phyloP scores from a whole-genome alignment of 1,139 yeast species.

The Casaregolazyma suthepensis region DNA sequence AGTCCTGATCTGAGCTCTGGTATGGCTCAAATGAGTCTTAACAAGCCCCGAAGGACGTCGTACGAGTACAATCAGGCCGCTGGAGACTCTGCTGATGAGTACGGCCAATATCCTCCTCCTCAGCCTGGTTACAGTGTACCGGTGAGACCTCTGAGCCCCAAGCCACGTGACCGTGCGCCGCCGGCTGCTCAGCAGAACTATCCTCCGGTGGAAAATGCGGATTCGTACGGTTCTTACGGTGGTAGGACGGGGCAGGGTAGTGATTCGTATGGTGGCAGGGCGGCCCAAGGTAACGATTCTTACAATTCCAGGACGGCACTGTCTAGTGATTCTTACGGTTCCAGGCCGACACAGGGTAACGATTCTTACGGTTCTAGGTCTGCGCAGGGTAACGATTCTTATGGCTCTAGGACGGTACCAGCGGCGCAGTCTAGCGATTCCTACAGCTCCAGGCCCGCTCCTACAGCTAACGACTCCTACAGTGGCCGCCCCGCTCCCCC shows the following conservation, averaged over 20 bases:
- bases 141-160: slow-evolving; percentile 1
- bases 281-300: background rate
- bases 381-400: background rate
- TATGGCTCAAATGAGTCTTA: background rate
- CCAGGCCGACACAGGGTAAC: background rate
- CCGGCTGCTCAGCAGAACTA: background rate
- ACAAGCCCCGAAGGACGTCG: background rate
- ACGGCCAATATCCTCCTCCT: slow-evolving; percentile 7
- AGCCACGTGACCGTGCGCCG: background rate
- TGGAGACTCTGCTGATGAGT: background rate
- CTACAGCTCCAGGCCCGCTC: slow-evolving; percentile 1
- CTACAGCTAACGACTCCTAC: background rate
- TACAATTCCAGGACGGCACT: too few relatives aligned
- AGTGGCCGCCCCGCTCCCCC: background rate
- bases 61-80: background rate
- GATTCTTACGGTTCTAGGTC: slow-evolving; percentile 2
- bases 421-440: background rate
- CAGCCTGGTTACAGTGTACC: slow-evolving; percentile 8
- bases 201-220: background rate
- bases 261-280: background rate
- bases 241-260: background rate
- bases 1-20: background rate
- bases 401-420: too few relatives aligned
- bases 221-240: background rate
- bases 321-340: background rate